Evolutionary conservation across 345 rosid species (phyloP).

Genomic region (Turritis glabra): DNA sequence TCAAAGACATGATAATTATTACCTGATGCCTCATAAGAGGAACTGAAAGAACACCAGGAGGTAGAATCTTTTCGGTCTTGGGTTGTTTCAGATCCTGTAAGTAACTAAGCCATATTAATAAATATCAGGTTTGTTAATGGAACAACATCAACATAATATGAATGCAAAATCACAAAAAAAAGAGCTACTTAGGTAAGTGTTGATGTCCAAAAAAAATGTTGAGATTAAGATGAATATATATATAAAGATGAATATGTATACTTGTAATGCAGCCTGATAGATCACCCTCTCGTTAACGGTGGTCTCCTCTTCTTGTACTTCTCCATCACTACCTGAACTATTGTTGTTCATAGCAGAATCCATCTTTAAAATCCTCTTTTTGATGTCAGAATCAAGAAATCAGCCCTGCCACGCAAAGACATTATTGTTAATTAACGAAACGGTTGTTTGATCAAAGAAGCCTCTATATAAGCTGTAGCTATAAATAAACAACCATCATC

Average conservation of each 20-base stretch:
- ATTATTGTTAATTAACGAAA: background rate
- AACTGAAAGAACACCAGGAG: slow-evolving; percentile 75
- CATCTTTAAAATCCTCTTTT: slow-evolving; percentile 13
- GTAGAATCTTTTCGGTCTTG: slow-evolving; percentile 57
- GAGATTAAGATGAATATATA: slow-evolving; percentile 5
- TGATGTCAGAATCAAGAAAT: slow-evolving; percentile 10
- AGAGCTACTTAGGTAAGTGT: background rate
- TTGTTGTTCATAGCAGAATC: slow-evolving; percentile 47
- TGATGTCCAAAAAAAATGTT: background rate
- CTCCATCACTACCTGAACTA: slow-evolving; percentile 80
- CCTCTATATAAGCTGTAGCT: background rate
- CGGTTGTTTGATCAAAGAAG: background rate
- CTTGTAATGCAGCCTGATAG: slow-evolving; percentile 88
- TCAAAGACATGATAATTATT: slow-evolving; percentile 36
- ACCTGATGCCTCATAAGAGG: slow-evolving; percentile 92
- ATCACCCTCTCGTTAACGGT: slow-evolving; percentile 56
- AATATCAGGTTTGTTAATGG: background rate
- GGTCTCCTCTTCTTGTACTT: slow-evolving; percentile 46
- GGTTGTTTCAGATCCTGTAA: slow-evolving; percentile 86
- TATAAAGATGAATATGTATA: slow-evolving; percentile 30
- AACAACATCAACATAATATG: background rate
- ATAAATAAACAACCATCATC: background rate
- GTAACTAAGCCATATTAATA: background rate
- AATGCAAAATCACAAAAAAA: background rate
- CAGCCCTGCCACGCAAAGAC: slow-evolving; percentile 35